Conservation (phyloP, 768 basidiomycete species). For the Tephrocybe sp. region DNA sequence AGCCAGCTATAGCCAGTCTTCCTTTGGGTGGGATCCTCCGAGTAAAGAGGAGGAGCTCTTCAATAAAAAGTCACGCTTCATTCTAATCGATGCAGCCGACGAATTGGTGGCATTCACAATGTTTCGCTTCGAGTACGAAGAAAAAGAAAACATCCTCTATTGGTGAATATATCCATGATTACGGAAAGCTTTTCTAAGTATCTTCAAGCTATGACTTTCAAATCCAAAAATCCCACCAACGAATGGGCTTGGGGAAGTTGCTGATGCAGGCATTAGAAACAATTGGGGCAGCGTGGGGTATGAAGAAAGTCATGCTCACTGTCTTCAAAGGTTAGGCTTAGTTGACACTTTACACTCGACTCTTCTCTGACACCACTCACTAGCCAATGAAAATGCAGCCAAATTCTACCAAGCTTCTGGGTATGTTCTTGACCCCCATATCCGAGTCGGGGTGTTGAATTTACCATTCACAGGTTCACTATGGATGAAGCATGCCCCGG, state of each 20-base stretch:
- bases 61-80: conserved; percentile 56
- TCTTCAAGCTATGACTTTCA: conserved; percentile 75
- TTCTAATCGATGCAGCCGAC: conserved; percentile 38
- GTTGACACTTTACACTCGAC: neutral
- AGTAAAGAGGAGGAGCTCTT: conserved; percentile 64
- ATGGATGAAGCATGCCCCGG: conserved; percentile 56
- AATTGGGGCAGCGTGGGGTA: conserved; percentile 51
- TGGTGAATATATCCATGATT: conserved; percentile 45
- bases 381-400: conserved; percentile 46
- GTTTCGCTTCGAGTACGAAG: conserved; percentile 78
- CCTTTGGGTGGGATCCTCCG: conserved; percentile 65
- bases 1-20: conserved; percentile 52
- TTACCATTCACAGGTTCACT: conserved; percentile 41
- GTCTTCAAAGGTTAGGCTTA: conserved; percentile 63
- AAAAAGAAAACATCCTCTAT: conserved; percentile 60
- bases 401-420: conserved; percentile 56
- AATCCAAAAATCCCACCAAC: conserved; percentile 41
- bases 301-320: conserved; percentile 76
- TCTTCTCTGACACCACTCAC: conserved; percentile 9
- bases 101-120: conserved; percentile 43
- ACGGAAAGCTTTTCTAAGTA: neutral
- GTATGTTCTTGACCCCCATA: too few species aligned
- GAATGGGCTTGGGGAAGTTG: conserved; percentile 58
- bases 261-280: conserved; percentile 49
- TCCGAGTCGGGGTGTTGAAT: too few species aligned